Evolutionary conservation across 2,329 filamentous ascomycete genomes (phyloP), one percentile per base, ranked within the genome.

Genomic region (Sporothrix dimorphospora): DNA sequence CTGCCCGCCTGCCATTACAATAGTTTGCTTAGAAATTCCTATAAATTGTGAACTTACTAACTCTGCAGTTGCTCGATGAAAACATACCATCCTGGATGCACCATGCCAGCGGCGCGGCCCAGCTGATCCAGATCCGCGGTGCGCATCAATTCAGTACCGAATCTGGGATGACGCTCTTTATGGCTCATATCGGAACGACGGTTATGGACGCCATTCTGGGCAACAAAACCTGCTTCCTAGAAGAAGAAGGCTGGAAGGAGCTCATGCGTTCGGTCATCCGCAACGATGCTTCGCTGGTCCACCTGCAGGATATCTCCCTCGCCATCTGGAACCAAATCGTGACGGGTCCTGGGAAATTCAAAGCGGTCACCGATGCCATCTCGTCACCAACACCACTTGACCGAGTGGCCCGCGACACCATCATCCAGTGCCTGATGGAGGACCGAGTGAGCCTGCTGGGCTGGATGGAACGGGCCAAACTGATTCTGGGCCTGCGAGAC

Each of bases 81-180:
- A 68, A 68, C 65, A n/a, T 51, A 5, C 19, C 27, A n/a, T 68
- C 65, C 11, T 68, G 65, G 65, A 51, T 34, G 65, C 65, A 68
- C 47, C 65, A 68, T 68, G 65, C 65, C 8, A 19, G 65, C 30
- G 65, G 65, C 4, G 65, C 65, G 0, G 65, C 65, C 8, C 65
- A 68, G 27, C 47, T 68, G 27, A 68, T 68, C 27, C 65, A 24
- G 5, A 8, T 68, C 19, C 65, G 65, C 21, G 65, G 65, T 11
- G 65, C 30, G 19, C 65, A 53, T 1, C 45, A 21, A 4, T 68
- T 53, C n/a, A 16, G 65, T 16, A 1, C 21, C 11, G 65, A 68
- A 5, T 4, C 65, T 16, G 65, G 47, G 19, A 68, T 30, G 11
- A 27, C 65, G 3, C 45, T 68, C 1, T 68, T 68, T 19, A 45